Base-by-base conservation (phyloP, 2,329 filamentous ascomycete species). In the Arthroderma sp. region DNA sequence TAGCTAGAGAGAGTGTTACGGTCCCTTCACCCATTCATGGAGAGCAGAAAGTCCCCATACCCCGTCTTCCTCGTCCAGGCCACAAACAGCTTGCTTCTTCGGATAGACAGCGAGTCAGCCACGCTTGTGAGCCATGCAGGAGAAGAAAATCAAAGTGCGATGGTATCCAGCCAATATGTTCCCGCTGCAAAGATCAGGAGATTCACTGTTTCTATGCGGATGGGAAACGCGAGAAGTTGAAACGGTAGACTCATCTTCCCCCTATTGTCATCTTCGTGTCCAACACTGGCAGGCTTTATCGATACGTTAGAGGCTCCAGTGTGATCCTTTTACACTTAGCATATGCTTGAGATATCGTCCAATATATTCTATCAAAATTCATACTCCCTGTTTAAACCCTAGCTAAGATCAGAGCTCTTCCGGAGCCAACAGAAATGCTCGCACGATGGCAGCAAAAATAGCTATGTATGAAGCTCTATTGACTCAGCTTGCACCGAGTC, bases 141-240 rank as follows among this genome's bases (percentile, higher is more conserved):
- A 47, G 53, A 10, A 53, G 61, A 22, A 65, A 65, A 45, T 58
- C 62, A 48, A 63, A 61, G 38, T 65, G 62, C 50, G 58, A 59
- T 50, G 62, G 62, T 4, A 49, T 46, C 28, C 55, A 52, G 27
- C 62, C 62, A 2, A 34, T 42, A 22, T 65, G 62, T 49, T 49
- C 55, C 7, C 58, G 62, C 29, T 66, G 63, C 44, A 44, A 44
- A 27, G 54, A 57, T 7, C 55, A 53, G 41, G 45, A 50, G 6
- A 34, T 54, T 4, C 31, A 50, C 1, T 66, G 62, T 47, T 49
- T 56, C 27, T 65, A 66, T 52, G 49, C 50, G 8, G 55, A 57
- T 29, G 58, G 53, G 22, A 60, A 62, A 37, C 58, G 60, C 42
- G 61, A 65, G 43, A 63, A 59, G 47, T 57, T 54, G 58, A 63